These are phyloP conservation scores for Pyricularia pennisetigena DNA, from an alignment of 2,329 filamentous ascomycete genomes.

Conservation along the genomic window DNA sequence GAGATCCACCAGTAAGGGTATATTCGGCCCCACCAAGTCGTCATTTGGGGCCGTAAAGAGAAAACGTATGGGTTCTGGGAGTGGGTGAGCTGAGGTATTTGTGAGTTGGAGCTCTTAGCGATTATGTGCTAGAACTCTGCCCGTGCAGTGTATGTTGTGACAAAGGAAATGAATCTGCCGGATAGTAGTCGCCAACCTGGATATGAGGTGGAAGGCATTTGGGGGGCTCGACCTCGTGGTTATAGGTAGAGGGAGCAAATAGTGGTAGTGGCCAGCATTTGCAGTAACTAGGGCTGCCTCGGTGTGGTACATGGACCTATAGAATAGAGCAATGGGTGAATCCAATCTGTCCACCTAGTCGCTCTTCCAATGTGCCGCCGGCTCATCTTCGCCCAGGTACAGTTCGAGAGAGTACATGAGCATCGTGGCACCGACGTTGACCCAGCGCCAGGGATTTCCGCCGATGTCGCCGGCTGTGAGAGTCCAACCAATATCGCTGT, in stretches of 20 bases:
- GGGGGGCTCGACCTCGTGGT: background rate
- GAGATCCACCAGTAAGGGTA: background rate
- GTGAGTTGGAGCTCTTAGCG: background rate
- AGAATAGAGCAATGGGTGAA: background rate
- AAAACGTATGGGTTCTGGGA: background rate
- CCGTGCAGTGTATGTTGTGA: background rate
- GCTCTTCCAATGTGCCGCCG: slow-evolving; percentile 83
- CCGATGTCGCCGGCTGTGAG: slow-evolving; percentile 73
- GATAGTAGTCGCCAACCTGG: background rate
- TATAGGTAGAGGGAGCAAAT: background rate
- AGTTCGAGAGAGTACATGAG: slow-evolving; percentile 82
- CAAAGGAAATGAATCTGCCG: background rate
- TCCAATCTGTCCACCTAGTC: slow-evolving; percentile 48
- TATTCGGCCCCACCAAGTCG: background rate
- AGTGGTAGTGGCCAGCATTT: background rate
- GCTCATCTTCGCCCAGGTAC: slow-evolving; percentile 74
- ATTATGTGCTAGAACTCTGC: background rate
- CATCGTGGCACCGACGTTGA: slow-evolving; percentile 86
- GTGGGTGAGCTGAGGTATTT: background rate
- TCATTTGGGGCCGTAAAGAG: background rate
- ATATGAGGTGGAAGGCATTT: background rate
- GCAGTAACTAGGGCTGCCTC: background rate
- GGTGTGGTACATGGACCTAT: background rate
- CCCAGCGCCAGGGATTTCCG: slow-evolving; percentile 86
- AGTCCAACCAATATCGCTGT: slow-evolving; percentile 65